phyloP scores from a whole-genome alignment of 2,329 filamentous ascomycete species.

The Fusarium pseudocircinatum region DNA sequence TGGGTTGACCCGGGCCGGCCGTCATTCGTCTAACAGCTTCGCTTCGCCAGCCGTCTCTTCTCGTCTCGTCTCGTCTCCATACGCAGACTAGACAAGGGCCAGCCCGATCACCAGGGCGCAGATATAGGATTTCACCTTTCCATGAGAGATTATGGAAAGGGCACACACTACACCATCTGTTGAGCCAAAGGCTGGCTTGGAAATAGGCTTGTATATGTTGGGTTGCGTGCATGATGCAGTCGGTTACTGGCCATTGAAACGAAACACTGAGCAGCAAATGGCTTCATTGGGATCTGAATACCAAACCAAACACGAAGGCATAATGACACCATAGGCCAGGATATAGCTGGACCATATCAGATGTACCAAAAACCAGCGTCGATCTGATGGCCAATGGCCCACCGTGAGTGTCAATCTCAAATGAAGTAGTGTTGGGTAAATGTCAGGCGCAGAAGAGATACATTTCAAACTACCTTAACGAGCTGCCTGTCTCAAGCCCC shows the following conservation, averaged over 20 bases:
- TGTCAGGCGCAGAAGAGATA: constrained; percentile 16
- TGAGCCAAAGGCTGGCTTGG: neutral
- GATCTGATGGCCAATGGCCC: neutral
- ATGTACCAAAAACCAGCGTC: neutral
- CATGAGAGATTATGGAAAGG: neutral
- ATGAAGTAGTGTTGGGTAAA: neutral
- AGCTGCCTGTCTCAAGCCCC: constrained; percentile 46
- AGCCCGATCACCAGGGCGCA: constrained; percentile 5
- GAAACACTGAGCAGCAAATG: constrained; percentile 14
- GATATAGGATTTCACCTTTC: neutral
- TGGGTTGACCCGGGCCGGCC: neutral
- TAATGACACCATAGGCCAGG: neutral
- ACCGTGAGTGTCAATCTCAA: neutral
- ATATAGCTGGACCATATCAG: neutral
- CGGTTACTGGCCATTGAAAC: constrained; percentile 5
- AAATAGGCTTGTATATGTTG: constrained; percentile 1
- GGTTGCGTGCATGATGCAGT: constrained; percentile 7
- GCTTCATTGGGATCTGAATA: constrained; percentile 11
- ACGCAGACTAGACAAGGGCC: neutral
- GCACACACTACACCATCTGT: neutral
- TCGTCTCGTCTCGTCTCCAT: neutral
- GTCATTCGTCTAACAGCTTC: constrained; percentile 10
- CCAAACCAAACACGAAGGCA: constrained; percentile 18
- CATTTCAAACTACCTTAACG: neutral
- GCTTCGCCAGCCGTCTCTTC: neutral